These are phyloP conservation scores for Beauveria australis DNA, from an alignment of 2,329 filamentous ascomycete genomes.

Conservation along the genomic window DNA sequence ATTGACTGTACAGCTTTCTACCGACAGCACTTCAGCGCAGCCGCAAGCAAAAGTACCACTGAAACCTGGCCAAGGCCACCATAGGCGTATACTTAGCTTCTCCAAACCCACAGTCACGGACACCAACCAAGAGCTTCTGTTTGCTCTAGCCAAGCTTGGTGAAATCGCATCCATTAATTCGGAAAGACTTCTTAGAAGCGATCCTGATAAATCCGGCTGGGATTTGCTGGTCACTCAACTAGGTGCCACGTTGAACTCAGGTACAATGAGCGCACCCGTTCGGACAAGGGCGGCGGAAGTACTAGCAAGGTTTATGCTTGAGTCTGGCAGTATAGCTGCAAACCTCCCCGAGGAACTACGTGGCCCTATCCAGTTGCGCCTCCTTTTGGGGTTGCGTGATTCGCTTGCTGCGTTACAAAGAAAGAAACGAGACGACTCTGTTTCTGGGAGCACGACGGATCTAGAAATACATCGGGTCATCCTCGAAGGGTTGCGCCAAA, in stretches of 20 bases:
- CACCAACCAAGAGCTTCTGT: conserved; percentile 54
- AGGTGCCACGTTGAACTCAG: conserved; percentile 40
- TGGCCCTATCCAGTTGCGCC: conserved; percentile 60
- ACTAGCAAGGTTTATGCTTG: conserved; percentile 48
- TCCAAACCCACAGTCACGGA: conserved; percentile 36
- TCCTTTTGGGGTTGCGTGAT: conserved; percentile 58
- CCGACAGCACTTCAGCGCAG: conserved; percentile 14
- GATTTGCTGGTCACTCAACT: conserved; percentile 51
- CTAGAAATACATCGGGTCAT: conserved; percentile 73
- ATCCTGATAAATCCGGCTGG: conserved; percentile 70
- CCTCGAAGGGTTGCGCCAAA: conserved; percentile 69
- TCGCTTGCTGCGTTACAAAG: conserved; percentile 49
- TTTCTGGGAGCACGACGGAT: conserved; percentile 55
- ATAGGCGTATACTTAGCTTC: conserved; percentile 40
- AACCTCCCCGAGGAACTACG: conserved; percentile 41
- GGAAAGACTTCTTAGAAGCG: conserved; percentile 60
- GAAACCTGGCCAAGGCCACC: conserved; percentile 23
- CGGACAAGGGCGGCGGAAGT: conserved; percentile 56
- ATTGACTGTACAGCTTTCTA: conserved; percentile 36
- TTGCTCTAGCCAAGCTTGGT: conserved; percentile 65
- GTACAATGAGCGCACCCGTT: conserved; percentile 41
- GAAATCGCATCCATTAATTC: conserved; percentile 69
- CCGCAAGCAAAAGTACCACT: neutral
- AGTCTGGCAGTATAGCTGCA: conserved; percentile 49
- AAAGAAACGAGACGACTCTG: conserved; percentile 42